Evolutionary conservation across 768 basidiomycete species (phyloP), one percentile per base, ranked within the genome.

Genomic region (Chalciporus sphaerocephalus): DNA sequence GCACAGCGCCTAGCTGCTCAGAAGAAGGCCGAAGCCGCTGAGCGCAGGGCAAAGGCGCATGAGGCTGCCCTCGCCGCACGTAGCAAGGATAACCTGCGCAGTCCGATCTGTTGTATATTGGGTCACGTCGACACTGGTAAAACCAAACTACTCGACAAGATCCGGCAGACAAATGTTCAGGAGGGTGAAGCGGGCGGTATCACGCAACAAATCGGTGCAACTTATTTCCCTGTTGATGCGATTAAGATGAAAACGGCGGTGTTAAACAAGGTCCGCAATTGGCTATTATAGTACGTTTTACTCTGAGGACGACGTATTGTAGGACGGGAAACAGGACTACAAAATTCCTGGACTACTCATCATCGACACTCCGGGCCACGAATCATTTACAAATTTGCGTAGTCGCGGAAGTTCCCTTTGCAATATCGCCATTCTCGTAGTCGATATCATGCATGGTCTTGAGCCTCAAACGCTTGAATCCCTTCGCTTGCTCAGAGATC

Each of bases 41-140:
- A 79, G 16, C 80, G 92, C 35, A 78, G 79, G 40, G 78, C 81
- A 36, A 85, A 92, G 58, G 83, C 87, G 8, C 87, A 85, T 55
- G 83, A 89, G 64, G 86, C 80, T 22, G 94, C 96, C 2, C 65
- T 94, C 47, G 89, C 93, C 33, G 88, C 87, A 4, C 71, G 91
- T 41, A 91, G 70, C 63, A 92, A 89, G 66, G 92, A 98, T 55
- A 72, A 98, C 62, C 70, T 99, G 38, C 87, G 96, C 34, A 91
- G 87, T 63, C 96, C 96, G 12, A 99, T 99, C 62, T 98, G 95
- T 63, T 97, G 95, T 79, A 99, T 99, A 58, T 68, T 99, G 51
- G 96, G 96, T 48, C 96, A 99, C 65, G 96, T 99, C 78, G 96
- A 99, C 74, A 97, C 94, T 4, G 96, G 96, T 49, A 99, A 99